Conservation (phyloP, 2,329 filamentous ascomycete genomes). For the Stachybotrys elegans region DNA sequence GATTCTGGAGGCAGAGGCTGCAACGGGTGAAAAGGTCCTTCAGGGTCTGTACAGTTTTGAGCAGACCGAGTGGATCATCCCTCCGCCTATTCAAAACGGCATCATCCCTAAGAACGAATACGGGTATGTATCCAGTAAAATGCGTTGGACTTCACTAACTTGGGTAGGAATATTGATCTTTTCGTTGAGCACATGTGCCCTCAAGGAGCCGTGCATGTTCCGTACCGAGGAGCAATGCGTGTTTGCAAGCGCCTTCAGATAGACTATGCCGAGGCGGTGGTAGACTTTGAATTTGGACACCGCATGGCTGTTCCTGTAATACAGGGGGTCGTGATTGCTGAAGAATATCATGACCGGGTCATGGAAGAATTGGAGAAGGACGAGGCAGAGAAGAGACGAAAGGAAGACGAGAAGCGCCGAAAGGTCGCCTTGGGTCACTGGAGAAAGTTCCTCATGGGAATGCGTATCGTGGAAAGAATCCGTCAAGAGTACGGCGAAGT, state of each 20-base stretch:
- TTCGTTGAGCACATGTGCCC: constrained; percentile 95
- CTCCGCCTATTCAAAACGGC: constrained; percentile 76
- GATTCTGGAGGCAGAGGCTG: constrained; percentile 76
- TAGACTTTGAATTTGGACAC: constrained; percentile 93
- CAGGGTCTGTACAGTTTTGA: constrained; percentile 80
- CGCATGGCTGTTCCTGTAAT: constrained; percentile 91
- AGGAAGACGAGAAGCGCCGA: constrained; percentile 78
- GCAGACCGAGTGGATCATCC: constrained; percentile 95
- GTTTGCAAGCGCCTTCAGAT: constrained; percentile 81
- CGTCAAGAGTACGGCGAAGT: constrained; percentile 68
- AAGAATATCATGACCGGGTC: constrained; percentile 69
- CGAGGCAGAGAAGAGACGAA: constrained; percentile 67
- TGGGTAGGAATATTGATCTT: constrained; percentile 74
- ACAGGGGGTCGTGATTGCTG: constrained; percentile 81
- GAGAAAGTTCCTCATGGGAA: constrained; percentile 81
- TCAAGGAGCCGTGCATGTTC: constrained; percentile 74
- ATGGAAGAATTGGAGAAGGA: constrained; percentile 76
- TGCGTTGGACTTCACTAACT: constrained; percentile 13
- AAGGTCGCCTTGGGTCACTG: constrained; percentile 71
- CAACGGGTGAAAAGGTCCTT: constrained; percentile 74
- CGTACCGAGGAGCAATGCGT: constrained; percentile 68
- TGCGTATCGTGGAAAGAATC: constrained; percentile 77
- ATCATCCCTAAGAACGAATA: constrained; percentile 91
- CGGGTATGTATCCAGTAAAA: constrained; percentile 44
- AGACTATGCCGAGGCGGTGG: constrained; percentile 90